Evolutionary conservation across 768 basidiomycete species (phyloP).

Genomic region (Serendipita sp.): DNA sequence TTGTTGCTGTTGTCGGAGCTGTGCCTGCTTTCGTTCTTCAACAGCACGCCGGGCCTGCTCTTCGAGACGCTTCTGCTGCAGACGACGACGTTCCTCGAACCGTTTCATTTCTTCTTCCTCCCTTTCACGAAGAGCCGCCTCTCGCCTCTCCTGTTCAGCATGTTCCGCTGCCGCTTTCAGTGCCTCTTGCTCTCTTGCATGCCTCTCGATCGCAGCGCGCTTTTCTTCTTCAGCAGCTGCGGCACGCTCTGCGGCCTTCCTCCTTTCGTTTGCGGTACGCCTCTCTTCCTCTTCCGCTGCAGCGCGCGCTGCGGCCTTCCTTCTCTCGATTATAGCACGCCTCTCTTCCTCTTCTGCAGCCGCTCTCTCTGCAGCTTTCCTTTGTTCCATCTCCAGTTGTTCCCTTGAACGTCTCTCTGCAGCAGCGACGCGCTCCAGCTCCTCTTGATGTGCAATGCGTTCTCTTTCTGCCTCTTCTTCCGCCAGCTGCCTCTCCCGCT

Average conservation of each 20-base stretch:
- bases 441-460: neutral
- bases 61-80: constrained; percentile 32
- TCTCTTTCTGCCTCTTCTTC: constrained; percentile 13
- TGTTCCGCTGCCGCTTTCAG: constrained; percentile 39
- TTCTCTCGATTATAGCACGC: constrained; percentile 31
- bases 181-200: constrained; percentile 32
- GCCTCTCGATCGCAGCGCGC: constrained; percentile 32
- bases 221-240: neutral
- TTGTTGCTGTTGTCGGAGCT: constrained; percentile 21
- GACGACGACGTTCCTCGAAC: constrained; percentile 41
- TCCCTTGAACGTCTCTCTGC: neutral
- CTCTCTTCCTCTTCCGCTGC: neutral
- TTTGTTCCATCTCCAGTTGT: neutral
- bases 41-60: constrained; percentile 42
- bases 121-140: constrained; percentile 22
- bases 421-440: constrained; percentile 25
- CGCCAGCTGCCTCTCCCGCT: constrained; percentile 38
- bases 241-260: constrained; percentile 34
- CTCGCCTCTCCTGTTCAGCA: constrained; percentile 45
- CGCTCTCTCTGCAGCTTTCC: neutral
- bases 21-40: constrained; percentile 29
- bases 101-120: constrained; percentile 23
- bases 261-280: constrained; percentile 31
- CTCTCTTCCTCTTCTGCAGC: neutral
- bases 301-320: constrained; percentile 33